These are phyloP conservation scores for Fomitopsis schrenkii DNA, from an alignment of 1,284 basidiomycete species.

Conservation along the genomic window DNA sequence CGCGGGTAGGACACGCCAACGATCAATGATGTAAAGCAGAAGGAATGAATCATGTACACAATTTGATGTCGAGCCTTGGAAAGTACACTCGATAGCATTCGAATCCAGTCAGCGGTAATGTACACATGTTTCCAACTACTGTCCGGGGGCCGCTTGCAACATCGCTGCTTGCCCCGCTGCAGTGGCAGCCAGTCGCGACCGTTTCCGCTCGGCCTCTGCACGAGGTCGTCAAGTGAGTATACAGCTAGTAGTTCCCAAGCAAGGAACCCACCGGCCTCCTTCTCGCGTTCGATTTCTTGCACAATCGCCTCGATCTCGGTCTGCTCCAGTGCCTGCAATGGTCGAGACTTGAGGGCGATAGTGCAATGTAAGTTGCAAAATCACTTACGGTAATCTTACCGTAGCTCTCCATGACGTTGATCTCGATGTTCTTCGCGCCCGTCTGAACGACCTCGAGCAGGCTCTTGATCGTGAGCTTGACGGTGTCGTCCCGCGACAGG, in stretches of 20 bases:
- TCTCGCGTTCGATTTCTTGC: slow-evolving; percentile 88
- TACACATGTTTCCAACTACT: slow-evolving; percentile 17
- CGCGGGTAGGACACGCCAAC: slow-evolving; percentile 28
- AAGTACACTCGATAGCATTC: not conserved
- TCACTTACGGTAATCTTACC: slow-evolving; percentile 81
- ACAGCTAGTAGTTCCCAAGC: not conserved
- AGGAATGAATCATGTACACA: not conserved
- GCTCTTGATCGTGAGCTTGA: slow-evolving; percentile 96
- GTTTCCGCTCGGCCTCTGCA: slow-evolving; percentile 84
- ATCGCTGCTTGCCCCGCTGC: slow-evolving; percentile 85
- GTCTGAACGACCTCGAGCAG: slow-evolving; percentile 98
- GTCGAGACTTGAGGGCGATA: slow-evolving; percentile 4
- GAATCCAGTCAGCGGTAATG: slow-evolving; percentile 3
- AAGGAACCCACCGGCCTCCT: slow-evolving; percentile 76
- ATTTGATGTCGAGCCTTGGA: not conserved
- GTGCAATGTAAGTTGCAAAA: not conserved
- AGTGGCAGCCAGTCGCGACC: slow-evolving; percentile 71
- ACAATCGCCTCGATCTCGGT: slow-evolving; percentile 90
- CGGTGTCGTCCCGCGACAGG: slow-evolving; percentile 82
- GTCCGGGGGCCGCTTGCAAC: slow-evolving; percentile 48
- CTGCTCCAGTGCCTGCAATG: slow-evolving; percentile 75
- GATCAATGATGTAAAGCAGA: no score
- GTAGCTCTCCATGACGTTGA: slow-evolving; percentile 94
- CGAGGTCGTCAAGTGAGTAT: slow-evolving; percentile 1
- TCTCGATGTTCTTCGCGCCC: slow-evolving; percentile 98